Percentiles rank a stretch among this genome's conserved stretches.
Conservation (phyloP, 305 asterid genomes). For the Withania somnifera region DNA sequence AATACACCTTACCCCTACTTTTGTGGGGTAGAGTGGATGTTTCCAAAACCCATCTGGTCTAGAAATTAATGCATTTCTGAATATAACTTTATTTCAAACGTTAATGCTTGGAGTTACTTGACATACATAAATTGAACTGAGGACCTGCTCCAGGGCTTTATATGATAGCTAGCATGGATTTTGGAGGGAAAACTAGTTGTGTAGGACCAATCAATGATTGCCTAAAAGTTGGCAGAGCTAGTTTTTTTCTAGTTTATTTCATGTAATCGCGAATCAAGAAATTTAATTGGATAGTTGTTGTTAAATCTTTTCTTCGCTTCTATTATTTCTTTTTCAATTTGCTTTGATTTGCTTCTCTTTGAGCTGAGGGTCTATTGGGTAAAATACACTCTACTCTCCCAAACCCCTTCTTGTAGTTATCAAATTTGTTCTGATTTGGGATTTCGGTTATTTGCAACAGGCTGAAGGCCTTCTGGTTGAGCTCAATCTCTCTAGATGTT, state of each 20-base stretch:
- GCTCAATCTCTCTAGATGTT: constrained; percentile 47
- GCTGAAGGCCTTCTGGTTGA: constrained; percentile 62
- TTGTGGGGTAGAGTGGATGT: background rate
- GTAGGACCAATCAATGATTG: background rate
- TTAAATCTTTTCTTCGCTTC: no score
- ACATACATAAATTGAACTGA: background rate
- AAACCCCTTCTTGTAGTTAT: no score
- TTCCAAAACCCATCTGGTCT: background rate
- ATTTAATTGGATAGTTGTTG: background rate
- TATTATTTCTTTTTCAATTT: no score
- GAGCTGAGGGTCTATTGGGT: no score
- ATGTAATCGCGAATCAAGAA: background rate
- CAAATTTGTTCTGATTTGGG: background rate
- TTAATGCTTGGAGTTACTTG: background rate
- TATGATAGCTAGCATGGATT: background rate
- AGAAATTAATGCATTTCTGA: background rate
- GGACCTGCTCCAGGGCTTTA: background rate
- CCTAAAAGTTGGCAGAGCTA: background rate
- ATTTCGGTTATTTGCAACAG: constrained; percentile 25
- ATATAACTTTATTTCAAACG: background rate
- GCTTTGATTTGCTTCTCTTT: no score
- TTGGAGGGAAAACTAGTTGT: background rate
- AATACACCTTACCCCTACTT: no score
- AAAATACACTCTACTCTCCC: no score
- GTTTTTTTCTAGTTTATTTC: background rate